These are phyloP conservation scores for Amaranthus palmeri DNA, from an alignment of 148 eudicot species.

Conservation along the genomic window DNA sequence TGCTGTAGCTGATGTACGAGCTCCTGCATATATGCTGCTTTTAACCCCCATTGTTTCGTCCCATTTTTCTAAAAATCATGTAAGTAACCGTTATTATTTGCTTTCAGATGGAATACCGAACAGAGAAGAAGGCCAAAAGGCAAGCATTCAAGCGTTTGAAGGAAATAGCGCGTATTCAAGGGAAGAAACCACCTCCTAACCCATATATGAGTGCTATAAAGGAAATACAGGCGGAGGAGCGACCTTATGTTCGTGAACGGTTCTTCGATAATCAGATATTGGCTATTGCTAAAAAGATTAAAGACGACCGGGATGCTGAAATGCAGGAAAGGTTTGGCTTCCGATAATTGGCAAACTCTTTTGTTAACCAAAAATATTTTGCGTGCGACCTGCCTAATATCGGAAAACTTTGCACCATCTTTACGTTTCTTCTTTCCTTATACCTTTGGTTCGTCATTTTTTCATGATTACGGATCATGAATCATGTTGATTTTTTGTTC, in stretches of 20 bases:
- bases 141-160: conserved; percentile 61
- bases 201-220: conserved; percentile 85
- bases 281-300: conserved; percentile 44
- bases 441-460: neutral
- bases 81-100: neutral
- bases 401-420: neutral
- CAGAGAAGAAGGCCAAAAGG: conserved; percentile 56
- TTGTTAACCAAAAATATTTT: neutral
- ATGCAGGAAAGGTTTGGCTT: conserved; percentile 40
- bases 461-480: neutral
- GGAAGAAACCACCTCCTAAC: conserved; percentile 65
- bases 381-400: neutral
- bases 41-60: conserved; percentile 1
- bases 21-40: neutral
- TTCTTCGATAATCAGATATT: conserved; percentile 48
- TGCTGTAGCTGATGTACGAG: conserved; percentile 77
- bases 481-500: neutral
- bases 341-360: conserved; percentile 3
- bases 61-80: neutral
- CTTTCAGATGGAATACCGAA: conserved; percentile 72
- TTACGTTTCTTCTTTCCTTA: neutral
- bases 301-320: conserved; percentile 42
- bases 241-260: conserved; percentile 60
- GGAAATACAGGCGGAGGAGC: conserved; percentile 89
- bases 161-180: conserved; percentile 67